Conservation (phyloP, 306 rosid genomes). For the Notholithocarpus densiflorus region DNA sequence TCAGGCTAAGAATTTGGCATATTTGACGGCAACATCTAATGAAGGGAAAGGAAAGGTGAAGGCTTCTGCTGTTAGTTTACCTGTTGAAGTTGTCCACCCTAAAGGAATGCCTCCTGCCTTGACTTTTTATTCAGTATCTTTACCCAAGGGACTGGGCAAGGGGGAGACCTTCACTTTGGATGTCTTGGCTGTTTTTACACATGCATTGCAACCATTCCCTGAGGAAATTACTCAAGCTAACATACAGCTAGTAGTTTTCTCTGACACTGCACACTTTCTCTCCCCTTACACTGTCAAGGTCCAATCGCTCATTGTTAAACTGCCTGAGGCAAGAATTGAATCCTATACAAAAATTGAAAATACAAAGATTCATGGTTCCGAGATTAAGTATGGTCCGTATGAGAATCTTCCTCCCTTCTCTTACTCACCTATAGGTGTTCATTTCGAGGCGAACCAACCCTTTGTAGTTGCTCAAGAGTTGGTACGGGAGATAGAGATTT, state of each 20-base stretch:
- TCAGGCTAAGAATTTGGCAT: constrained; percentile 64
- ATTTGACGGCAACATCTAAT: constrained; percentile 42
- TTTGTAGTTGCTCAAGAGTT: constrained; percentile 88
- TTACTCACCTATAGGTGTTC: constrained; percentile 65
- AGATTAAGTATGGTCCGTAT: constrained; percentile 87
- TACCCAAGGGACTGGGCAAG: constrained; percentile 70
- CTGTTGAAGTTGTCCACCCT: constrained; percentile 50
- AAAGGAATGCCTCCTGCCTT: constrained; percentile 55
- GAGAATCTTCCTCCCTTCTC: constrained; percentile 70
- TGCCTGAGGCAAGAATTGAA: constrained; percentile 91
- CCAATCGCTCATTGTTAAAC: constrained; percentile 68
- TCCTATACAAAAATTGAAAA: constrained; percentile 70
- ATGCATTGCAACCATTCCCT: constrained; percentile 68
- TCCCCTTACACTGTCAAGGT: constrained; percentile 76
- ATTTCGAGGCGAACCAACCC: constrained; percentile 84
- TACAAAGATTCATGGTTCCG: constrained; percentile 76
- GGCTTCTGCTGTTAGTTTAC: constrained; percentile 43
- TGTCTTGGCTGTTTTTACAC: constrained; percentile 71
- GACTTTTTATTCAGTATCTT: constrained; percentile 62
- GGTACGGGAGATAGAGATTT: constrained; percentile 83
- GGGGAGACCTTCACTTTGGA: constrained; percentile 62
- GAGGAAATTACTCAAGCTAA: constrained; percentile 89
- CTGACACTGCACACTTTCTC: constrained; percentile 72
- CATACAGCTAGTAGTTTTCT: constrained; percentile 74
- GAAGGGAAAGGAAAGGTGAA: constrained; percentile 79